Evolutionary conservation across 2,329 filamentous ascomycete genomes (phyloP).

Genomic region (Colletotrichum truncatum): DNA sequence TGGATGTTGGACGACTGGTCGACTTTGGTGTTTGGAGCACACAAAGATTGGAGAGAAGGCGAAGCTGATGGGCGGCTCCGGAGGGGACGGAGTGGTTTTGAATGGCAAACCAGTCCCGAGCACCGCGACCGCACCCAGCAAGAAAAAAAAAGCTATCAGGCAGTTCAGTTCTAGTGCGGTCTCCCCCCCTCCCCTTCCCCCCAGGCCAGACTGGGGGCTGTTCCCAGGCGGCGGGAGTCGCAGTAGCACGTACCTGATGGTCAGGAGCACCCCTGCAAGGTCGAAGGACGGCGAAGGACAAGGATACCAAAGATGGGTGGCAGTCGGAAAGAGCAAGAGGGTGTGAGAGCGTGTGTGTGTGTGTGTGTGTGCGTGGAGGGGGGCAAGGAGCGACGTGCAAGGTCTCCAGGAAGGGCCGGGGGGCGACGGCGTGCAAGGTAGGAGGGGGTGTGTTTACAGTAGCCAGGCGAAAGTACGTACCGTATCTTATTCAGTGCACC

Average conservation of each 20-base stretch:
- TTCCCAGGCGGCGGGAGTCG: conserved; percentile 27
- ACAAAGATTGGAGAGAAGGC: conserved; percentile 24
- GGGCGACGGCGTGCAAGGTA: neutral
- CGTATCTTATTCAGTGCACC: too few species aligned
- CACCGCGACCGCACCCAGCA: conserved; percentile 25
- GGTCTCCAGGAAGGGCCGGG: conserved; percentile 5
- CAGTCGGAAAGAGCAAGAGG: neutral
- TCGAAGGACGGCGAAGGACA: conserved; percentile 1
- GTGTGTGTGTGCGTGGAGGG: neutral
- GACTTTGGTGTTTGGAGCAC: conserved; percentile 31
- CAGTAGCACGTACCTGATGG: conserved; percentile 31
- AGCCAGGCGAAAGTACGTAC: neutral
- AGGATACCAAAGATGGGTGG: neutral
- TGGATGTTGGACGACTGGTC: conserved; percentile 1
- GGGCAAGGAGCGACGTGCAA: neutral
- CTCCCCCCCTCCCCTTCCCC: neutral
- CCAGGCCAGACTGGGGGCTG: conserved; percentile 11
- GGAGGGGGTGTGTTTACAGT: neutral
- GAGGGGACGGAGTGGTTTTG: conserved; percentile 32
- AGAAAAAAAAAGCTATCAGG: conserved; percentile 21
- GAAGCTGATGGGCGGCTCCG: conserved; percentile 21
- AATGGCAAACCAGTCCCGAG: conserved; percentile 24
- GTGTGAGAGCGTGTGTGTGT: neutral
- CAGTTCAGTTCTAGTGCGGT: conserved; percentile 6
- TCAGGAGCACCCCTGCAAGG: conserved; percentile 27